Base-by-base conservation (phyloP, 2,329 filamentous ascomycete species). In the Calonectria multiphialidica region DNA sequence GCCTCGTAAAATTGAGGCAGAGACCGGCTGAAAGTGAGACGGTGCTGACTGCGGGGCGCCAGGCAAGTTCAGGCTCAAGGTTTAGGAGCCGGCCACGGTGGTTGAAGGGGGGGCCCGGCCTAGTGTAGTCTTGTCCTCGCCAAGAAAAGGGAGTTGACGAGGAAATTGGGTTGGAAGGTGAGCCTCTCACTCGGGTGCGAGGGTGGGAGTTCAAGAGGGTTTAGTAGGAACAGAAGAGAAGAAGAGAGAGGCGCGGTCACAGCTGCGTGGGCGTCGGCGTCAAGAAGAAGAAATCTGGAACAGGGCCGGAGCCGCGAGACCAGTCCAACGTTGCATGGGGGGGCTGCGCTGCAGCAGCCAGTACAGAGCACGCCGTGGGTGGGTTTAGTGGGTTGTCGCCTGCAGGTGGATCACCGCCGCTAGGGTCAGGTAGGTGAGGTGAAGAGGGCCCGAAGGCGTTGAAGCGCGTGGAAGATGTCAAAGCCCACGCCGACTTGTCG, bases 21-120 rank as follows among this genome's bases (percentile, higher is more conserved):
- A 79, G 77, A 76, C 76, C 78, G 74, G 73, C 77, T 71, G 74
- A 76, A 78, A 79, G 74, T 78, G 77, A 77, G 77, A 79, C 75
- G 77, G 55, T 64, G 55, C 62, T 70, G 67, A 49, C 55, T 57
- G 64, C 69, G 57, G 64, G 69, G 69, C 40, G 42, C 28, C 64
- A 61, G 53, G 66, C 66, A 67, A 21, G 65, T 53, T 61, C 53
- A 68, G 55, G 44, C 42, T 68, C 55, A 50, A 57, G 37, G 49
- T 47, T 61, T 55, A 50, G 59, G 25, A 72, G 50, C 70, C 50
- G 70, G 33, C 53, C 18, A 44, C 35, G 35, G 50, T 40, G 45
- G 69, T 62, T 16, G 62, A 72, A 49, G 65, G 16, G 30, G 61
- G 62, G 33, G 44, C 57, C 57, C 37, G 71, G 45, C 55, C 53